Evolutionary conservation across 2,329 filamentous ascomycete genomes (phyloP), one percentile per base, ranked within the genome.

Genomic region (Verticillium dahliae): DNA sequence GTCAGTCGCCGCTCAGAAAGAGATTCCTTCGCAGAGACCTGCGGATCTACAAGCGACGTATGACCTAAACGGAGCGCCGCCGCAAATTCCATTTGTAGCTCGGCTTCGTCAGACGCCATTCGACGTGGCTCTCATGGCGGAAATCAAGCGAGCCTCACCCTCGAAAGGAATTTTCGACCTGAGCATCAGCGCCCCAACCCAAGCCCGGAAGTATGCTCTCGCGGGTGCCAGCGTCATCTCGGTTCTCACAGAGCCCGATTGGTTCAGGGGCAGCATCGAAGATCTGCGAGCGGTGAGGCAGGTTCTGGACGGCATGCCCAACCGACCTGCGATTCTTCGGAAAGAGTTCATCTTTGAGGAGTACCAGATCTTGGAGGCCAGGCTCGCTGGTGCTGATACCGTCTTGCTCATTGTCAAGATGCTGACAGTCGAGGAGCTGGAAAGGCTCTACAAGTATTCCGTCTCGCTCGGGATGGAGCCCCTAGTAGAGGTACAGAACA

Each of bases 311-410:
- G 89, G 90, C 13, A 92, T 99, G 88, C 89, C 91, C 1, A 96
- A 97, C 72, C 85, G 95, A 59, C 96, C 95, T 2, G 96, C 94
- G 1, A 85, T 99, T 13, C 79, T 99, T 35, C 88, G 96, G 31
- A 99, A 99, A 73, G 95, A 99, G 69, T 99, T 99, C 70, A 87
- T 99, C 50, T 99, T 98, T 70, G 93, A 98, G 56, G 92, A 98
- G 73, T 99, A 99, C 72, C 95, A 99, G 74, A 98, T 99, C 60
- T 82, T 99, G 6, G 95, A 99, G 76, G 95, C 93, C 34, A 85
- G 96, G 57, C 79, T 99, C 61, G 92, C 94, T 13, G 95, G 95
- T 66, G 95, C 95, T 7, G 94, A 99, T 74, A 97, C 94, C 0
- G 89, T 99, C 18, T 81, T 99, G 33, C 83, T 99, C 22, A 99